phyloP scores from a whole-genome alignment of 108 stramenopile species.

The Discostella stelligeroides region DNA sequence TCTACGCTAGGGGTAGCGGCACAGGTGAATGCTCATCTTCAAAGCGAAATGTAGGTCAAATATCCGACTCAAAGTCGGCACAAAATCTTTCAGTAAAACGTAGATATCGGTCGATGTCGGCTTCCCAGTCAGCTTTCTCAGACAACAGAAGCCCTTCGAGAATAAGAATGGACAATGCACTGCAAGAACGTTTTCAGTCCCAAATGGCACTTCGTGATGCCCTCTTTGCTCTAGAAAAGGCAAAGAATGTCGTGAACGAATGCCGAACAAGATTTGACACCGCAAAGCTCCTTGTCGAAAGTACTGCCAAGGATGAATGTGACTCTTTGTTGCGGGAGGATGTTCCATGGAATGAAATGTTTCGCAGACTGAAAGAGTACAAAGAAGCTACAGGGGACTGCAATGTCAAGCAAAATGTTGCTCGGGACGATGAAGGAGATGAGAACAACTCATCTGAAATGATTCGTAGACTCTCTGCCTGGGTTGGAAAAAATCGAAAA shows the following conservation, averaged over 20 bases:
- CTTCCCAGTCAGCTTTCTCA: slow-evolving; percentile 5
- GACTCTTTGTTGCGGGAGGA: slow-evolving; percentile 35
- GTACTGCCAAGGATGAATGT: slow-evolving; percentile 41
- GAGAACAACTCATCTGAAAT: slow-evolving; percentile 32
- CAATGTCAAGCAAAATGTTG: slow-evolving; percentile 38
- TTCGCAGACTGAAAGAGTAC: slow-evolving; percentile 50
- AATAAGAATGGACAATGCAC: slow-evolving; percentile 41
- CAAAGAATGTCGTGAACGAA: slow-evolving; percentile 17
- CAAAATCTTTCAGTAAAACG: slow-evolving; percentile 5
- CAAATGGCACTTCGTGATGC: slow-evolving; percentile 47
- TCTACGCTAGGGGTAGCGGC: neutral
- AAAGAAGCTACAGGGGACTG: slow-evolving; percentile 46
- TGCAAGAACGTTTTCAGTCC: slow-evolving; percentile 31
- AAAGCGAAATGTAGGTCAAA: slow-evolving; percentile 5
- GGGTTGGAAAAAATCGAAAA: slow-evolving; percentile 43
- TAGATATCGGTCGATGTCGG: neutral
- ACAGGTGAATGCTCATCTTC: neutral
- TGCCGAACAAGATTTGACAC: slow-evolving; percentile 35
- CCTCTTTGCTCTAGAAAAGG: slow-evolving; percentile 29
- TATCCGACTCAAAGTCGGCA: neutral
- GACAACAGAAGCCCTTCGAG: slow-evolving; percentile 23
- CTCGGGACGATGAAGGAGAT: slow-evolving; percentile 19
- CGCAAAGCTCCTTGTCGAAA: slow-evolving; percentile 28
- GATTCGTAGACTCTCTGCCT: slow-evolving; percentile 27
- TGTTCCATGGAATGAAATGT: slow-evolving; percentile 57